Base-by-base conservation (phyloP, 179 eudicot species). In the Beta lomatogona region DNA sequence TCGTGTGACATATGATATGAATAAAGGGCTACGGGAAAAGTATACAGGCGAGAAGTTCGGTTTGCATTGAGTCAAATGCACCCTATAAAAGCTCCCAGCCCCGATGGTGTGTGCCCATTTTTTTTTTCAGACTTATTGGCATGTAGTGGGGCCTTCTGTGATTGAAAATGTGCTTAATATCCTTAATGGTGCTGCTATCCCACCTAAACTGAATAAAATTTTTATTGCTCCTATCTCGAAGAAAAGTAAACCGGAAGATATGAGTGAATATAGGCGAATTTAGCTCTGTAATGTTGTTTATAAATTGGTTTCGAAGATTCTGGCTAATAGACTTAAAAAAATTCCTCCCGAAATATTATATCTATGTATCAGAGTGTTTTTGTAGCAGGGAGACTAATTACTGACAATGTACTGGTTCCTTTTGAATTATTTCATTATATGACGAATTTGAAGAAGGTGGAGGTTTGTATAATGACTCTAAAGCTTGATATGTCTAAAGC, bases 101-200 rank as follows among this genome's bases (percentile, higher is more conserved):
- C 54, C 1, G 79, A 76, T 41, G 79, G 79, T 7, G 41, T 76
- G 55, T 15, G 46, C 22, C 66, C 41, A n/a, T 11, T 19, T 76
- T 0, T 76, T 76, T 12, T 76, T 15, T 44, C 79, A 77, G 22
- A 11, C 18, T 4, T 77, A 19, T 22, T 77, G 71, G 79, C 71
- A 46, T 3, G 22, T 77, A 3, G 71, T 77, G 0, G 80, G 70
- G 3, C 54, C 14, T 11, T 4, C 3, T 3, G 31, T 77, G 0
- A 1, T 11, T 1, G 1, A 50, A 5, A n/a, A 6, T 1, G 71
- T 48, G 0, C 6, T 77, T 19, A 22, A 6, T 2, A 12, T 48
- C 8, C n/a, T 77, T 3, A 21, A 48, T 9, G 71, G 36, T 13
- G 57, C 36, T 3, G n/a, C 7, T 4, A n/a, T 61, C 4, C 75